Conservation (phyloP, 805 yeast species). For the Candida fluviatilis region DNA sequence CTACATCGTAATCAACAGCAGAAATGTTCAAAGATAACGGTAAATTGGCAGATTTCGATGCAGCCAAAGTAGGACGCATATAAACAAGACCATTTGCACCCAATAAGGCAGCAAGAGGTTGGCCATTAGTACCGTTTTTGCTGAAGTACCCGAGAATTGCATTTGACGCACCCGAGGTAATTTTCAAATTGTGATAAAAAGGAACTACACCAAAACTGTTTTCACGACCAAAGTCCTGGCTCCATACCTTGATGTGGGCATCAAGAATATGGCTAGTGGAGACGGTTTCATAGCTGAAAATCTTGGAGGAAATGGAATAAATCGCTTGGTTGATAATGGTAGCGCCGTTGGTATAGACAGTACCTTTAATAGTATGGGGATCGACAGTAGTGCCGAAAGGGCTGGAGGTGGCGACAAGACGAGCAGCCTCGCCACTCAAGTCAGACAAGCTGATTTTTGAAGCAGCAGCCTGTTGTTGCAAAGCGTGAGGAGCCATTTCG, state of each 20-base stretch:
- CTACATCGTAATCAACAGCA: conserved; percentile 66
- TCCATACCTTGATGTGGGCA: conserved; percentile 59
- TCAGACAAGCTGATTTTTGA: conserved; percentile 4
- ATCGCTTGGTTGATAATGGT: conserved; percentile 53
- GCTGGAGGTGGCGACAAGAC: conserved; percentile 10
- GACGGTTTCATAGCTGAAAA: conserved; percentile 68
- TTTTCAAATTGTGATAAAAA: conserved; percentile 55
- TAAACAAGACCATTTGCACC: conserved; percentile 65
- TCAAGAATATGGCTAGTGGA: conserved; percentile 62
- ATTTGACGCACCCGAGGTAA: conserved; percentile 81
- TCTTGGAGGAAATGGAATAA: conserved; percentile 45
- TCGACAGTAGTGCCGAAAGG: conserved; percentile 65
- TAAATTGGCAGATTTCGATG: conserved; percentile 26
- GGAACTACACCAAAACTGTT: conserved; percentile 61
- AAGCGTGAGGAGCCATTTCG: conserved; percentile 14
- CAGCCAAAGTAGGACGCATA: conserved; percentile 57
- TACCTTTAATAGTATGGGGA: conserved; percentile 46
- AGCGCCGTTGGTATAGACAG: conserved; percentile 51
- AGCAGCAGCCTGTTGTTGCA: conserved; percentile 2
- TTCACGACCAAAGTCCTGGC: conserved; percentile 39
- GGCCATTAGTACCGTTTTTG: conserved; percentile 27
- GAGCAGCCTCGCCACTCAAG: background rate
- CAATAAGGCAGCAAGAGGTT: conserved; percentile 46
- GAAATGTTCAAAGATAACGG: conserved; percentile 73
- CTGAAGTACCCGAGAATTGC: conserved; percentile 68